Percentiles rank a stretch among this genome's conserved stretches.
Conservation (phyloP, 345 rosid genomes). For the Populus alba region DNA sequence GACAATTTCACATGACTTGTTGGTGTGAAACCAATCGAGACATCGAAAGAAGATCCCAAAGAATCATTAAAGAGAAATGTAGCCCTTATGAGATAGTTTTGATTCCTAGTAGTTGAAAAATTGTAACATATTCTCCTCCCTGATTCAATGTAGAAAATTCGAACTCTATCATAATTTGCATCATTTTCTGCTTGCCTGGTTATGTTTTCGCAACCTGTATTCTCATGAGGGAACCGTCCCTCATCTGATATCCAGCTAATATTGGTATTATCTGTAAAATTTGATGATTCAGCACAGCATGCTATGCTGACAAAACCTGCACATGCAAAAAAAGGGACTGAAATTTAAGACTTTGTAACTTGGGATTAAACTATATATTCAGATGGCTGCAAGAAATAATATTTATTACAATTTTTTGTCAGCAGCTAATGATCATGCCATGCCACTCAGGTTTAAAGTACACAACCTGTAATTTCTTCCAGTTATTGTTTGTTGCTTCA, state of each 20-base stretch:
- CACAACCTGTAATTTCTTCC: neutral
- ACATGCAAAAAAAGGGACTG: neutral
- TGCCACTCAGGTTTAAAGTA: neutral
- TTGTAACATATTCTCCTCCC: conserved; percentile 52
- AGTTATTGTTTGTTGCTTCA: neutral
- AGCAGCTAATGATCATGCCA: neutral
- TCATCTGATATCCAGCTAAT: conserved; percentile 44
- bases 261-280: conserved; percentile 15
- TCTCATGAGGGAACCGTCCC: conserved; percentile 30
- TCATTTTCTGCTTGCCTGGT: conserved; percentile 15
- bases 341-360: neutral
- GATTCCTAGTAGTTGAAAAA: conserved; percentile 31
- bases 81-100: conserved; percentile 47
- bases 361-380: neutral
- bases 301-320: conserved; percentile 58
- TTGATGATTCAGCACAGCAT: conserved; percentile 41
- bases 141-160: conserved; percentile 32
- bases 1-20: conserved; percentile 32
- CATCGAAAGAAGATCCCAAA: conserved; percentile 21
- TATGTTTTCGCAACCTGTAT: conserved; percentile 25
- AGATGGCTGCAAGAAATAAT: neutral
- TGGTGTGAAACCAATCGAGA: conserved; percentile 41
- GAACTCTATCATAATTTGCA: conserved; percentile 24
- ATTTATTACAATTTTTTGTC: neutral
- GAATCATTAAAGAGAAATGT: conserved; percentile 31